Evolutionary conservation across 2,329 filamentous ascomycete species (phyloP).

Genomic region (Talaromyces sp.): DNA sequence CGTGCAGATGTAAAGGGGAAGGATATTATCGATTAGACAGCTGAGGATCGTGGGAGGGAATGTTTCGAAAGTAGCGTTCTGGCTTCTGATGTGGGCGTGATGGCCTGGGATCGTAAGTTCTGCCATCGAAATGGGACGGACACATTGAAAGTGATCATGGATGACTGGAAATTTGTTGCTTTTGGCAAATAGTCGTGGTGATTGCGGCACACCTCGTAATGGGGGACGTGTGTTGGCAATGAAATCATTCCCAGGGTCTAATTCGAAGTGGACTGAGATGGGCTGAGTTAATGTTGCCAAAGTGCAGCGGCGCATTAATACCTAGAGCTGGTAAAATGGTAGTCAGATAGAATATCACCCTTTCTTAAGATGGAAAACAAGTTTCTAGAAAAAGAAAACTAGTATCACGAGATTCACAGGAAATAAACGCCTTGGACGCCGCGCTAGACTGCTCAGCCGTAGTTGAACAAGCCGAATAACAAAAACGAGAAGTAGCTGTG

Average conservation of each 20-base stretch:
- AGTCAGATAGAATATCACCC: slow-evolving; percentile 4
- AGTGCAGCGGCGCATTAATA: slow-evolving; percentile 2
- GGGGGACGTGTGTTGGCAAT: background rate
- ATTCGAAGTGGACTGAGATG: background rate
- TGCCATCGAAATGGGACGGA: too few relatives aligned
- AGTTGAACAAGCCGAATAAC: background rate
- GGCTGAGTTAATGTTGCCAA: background rate
- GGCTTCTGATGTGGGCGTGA: too few relatives aligned
- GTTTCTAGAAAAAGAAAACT: slow-evolving; percentile 8
- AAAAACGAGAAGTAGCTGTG: background rate
- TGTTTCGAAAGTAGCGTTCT: too few relatives aligned
- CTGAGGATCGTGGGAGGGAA: too few relatives aligned
- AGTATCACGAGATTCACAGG: slow-evolving; percentile 11
- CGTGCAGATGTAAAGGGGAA: too few relatives aligned
- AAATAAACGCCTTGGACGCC: slow-evolving; percentile 7
- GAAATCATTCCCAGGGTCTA: background rate
- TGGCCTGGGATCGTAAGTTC: too few relatives aligned
- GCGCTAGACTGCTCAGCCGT: slow-evolving; percentile 6
- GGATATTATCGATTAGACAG: too few relatives aligned
- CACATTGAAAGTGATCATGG: too few relatives aligned
- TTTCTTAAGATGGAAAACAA: background rate
- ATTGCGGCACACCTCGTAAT: too few relatives aligned
- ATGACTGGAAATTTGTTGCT: too few relatives aligned
- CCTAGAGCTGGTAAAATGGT: slow-evolving; percentile 9
- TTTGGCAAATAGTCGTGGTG: too few relatives aligned